Conservation (phyloP, 768 basidiomycete genomes). For the Neoboletus magnificus region DNA sequence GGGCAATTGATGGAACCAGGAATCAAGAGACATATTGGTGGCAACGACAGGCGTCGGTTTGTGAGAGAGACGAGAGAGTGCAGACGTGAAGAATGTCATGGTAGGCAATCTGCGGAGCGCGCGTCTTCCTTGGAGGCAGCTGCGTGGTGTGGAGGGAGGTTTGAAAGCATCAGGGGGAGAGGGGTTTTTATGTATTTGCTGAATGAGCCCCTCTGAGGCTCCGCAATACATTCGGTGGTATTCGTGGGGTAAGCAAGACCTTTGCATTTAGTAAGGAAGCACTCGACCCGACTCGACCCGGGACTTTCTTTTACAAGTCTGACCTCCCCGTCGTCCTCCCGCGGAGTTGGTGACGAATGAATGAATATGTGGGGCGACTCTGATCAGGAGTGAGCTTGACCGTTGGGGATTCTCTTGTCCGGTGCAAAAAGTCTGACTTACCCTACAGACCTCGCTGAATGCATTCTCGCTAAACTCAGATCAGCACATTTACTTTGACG, state of each 20-base stretch:
- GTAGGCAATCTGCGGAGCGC: background rate
- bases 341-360: background rate
- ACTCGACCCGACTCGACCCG: background rate
- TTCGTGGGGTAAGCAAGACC: background rate
- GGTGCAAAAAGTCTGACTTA: background rate
- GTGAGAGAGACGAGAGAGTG: background rate
- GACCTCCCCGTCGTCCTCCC: too few relatives aligned
- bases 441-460: background rate
- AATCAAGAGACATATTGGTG: background rate
- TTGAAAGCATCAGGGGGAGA: fast-evolving
- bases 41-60: constrained; percentile 2
- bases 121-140: background rate
- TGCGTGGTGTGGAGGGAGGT: background rate
- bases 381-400: background rate
- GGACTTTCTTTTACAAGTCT: too few relatives aligned
- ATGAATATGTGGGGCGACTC: background rate
- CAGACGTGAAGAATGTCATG: constrained; percentile 4
- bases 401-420: background rate
- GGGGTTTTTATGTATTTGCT: background rate
- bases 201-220: background rate
- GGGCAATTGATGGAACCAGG: background rate
- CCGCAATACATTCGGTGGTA: background rate
- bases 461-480: too few relatives aligned
- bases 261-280: background rate
- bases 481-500: background rate